Evolutionary conservation across 163 green algal genomes (phyloP).

Genomic region (Botryococcus braunii): DNA sequence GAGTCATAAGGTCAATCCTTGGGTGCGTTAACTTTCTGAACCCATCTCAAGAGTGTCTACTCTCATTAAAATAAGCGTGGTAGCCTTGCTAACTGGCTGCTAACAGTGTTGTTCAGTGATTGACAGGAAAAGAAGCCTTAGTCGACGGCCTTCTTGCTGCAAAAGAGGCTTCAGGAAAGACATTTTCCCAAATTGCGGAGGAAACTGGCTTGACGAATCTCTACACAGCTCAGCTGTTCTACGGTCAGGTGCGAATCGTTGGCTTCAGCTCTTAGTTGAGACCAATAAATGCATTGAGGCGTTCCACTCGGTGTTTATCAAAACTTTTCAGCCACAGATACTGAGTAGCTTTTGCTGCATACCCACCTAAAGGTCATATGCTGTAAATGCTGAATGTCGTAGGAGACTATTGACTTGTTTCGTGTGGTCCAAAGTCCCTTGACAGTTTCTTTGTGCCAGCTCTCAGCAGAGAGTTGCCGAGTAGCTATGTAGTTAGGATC

Average conservation of each 20-base stretch:
- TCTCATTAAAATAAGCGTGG: no score
- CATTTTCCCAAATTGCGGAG: slow-evolving; percentile 44
- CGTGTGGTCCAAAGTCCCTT: no score
- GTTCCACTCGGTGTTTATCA: not conserved
- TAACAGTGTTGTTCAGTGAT: not conserved
- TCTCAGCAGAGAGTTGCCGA: no score
- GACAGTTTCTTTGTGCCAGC: no score
- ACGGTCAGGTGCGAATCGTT: slow-evolving; percentile 43
- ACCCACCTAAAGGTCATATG: not conserved
- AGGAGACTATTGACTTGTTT: no score
- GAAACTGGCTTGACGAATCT: slow-evolving; percentile 41
- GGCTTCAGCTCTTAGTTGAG: not conserved
- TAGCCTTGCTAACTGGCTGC: no score
- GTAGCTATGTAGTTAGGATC: no score
- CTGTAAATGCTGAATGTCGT: not conserved
- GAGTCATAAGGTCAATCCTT: no score
- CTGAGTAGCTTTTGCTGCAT: not conserved
- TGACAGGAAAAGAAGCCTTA: slow-evolving; percentile 24
- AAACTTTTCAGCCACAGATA: not conserved
- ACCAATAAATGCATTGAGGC: not conserved
- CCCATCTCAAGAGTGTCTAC: no score
- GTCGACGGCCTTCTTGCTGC: slow-evolving; percentile 28
- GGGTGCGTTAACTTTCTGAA: no score
- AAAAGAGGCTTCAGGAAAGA: slow-evolving; percentile 48
- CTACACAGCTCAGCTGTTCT: slow-evolving; percentile 55